These are phyloP conservation scores for Agrocybe chaxingu DNA, from an alignment of 768 basidiomycete species.

Conservation along the genomic window DNA sequence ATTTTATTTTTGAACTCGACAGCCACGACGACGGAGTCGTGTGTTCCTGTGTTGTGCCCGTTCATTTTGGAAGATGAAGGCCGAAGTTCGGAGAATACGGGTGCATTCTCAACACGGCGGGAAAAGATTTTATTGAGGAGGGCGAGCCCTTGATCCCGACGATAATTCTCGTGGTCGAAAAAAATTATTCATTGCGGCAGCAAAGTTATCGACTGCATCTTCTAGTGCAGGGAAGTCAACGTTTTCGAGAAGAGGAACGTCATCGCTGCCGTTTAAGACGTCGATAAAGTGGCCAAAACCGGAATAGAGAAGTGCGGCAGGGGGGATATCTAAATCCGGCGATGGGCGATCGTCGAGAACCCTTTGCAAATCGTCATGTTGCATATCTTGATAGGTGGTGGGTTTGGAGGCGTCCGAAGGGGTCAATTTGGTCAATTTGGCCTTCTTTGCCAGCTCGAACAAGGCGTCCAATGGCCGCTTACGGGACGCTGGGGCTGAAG, in stretches of 20 bases:
- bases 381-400: background rate
- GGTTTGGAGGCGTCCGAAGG: slow-evolving; percentile 2
- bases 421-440: background rate
- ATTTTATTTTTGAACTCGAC: no score
- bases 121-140: no score
- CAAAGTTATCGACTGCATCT: slow-evolving; percentile 11
- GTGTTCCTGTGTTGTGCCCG: no score
- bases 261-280: slow-evolving; percentile 8
- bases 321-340: slow-evolving; percentile 9
- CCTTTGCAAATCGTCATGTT: slow-evolving; percentile 5
- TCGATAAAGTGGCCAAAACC: slow-evolving; percentile 21
- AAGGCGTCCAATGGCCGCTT: background rate
- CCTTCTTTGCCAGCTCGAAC: background rate
- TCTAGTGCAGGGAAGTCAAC: slow-evolving; percentile 3
- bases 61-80: no score
- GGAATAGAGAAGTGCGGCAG: slow-evolving; percentile 15
- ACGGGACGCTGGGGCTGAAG: no score
- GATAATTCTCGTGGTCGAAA: no score
- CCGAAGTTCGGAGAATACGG: no score
- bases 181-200: background rate
- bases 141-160: no score
- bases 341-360: slow-evolving; percentile 19
- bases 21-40: no score
- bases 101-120: no score
- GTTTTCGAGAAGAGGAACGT: slow-evolving; percentile 4